These are phyloP conservation scores for Jasminum sambac DNA, from an alignment of 257 asterid genomes.

Conservation along the genomic window DNA sequence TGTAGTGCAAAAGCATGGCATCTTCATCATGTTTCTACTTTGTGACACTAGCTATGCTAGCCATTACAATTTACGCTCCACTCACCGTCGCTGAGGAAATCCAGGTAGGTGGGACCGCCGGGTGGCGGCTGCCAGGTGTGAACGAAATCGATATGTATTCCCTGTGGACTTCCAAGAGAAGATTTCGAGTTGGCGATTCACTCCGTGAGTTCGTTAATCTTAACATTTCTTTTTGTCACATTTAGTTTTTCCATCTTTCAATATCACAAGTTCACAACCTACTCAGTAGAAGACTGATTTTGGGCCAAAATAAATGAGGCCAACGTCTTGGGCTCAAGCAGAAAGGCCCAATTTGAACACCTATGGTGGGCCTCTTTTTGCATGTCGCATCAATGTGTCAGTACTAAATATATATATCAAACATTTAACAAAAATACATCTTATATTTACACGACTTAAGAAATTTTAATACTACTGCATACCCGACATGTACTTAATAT, in stretches of 20 bases:
- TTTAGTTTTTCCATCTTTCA: not conserved
- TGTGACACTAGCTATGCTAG: not conserved
- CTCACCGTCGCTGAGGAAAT: conserved; percentile 27
- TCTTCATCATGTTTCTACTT: not conserved
- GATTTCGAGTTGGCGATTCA: conserved; percentile 40
- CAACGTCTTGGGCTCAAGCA: no score
- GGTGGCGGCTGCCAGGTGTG: conserved; percentile 39
- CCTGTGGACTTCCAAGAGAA: conserved; percentile 39
- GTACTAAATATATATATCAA: no score
- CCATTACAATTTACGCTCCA: conserved; percentile 4
- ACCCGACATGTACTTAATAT: not conserved
- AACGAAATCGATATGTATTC: conserved; percentile 34
- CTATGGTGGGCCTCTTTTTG: no score
- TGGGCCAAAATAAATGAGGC: no score
- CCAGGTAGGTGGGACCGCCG: conserved; percentile 38
- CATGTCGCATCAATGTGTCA: no score
- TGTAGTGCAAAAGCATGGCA: conserved; percentile 7
- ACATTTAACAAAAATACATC: no score
- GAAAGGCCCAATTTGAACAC: no score
- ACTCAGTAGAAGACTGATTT: no score
- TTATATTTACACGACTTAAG: no score
- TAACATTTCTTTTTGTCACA: not conserved
- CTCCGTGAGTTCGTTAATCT: conserved; percentile 34
- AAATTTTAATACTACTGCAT: not conserved
- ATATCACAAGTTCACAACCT: no score